Evolutionary conservation across 495 filamentous ascomycete genomes (phyloP), one percentile per base, ranked within the genome.

Genomic region (Pyrenula aspistea): DNA sequence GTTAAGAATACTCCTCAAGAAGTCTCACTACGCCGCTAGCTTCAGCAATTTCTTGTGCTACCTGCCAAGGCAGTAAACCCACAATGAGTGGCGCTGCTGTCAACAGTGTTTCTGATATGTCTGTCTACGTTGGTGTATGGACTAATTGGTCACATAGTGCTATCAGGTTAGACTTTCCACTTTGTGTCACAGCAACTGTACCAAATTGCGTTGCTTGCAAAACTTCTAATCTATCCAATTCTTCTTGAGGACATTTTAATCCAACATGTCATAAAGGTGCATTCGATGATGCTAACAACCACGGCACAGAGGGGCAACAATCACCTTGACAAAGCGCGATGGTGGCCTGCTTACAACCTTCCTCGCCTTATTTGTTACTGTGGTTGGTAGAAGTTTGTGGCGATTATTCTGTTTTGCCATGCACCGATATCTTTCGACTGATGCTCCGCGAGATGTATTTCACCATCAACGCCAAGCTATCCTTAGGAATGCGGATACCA

Each of bases 91-190:
- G 15, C 4, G 31, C 15, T 42, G 31, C 31, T 42, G 31, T 42
- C 31, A 42, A 42, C 31, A 42, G 31, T 42, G 31, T 42, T 15
- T 42, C 31, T 4, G 31, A 8, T 42, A 15, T 15, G 31, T 42
- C 31, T 52, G 55, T 62, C 53, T 50, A 64, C 51, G 11, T 56
- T 23, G 62, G 62, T 1, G 1, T 49, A 12, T 64, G 62, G 62
- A 60, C 52, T 22, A 54, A 64, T 50, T 64, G 62, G 62, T 64
- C 62, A 1, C 11, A 53, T 8, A 59, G 62, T 10, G 12, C 12
- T 10, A 36, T 62, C 12, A 36, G 31, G 31, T 42, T 8, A 4
- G 15, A 42, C 4, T 8, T 42, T 42, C 15, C 31, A 42, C 31
- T 15, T 42, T 42, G 31, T 15, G 15, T 42, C 31, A 42, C 4